A percentile compares a stretch with the other conserved stretches of the same genome.
phyloP scores from a whole-genome alignment of 345 rosid genomes.

The Linum usitatissimum region DNA sequence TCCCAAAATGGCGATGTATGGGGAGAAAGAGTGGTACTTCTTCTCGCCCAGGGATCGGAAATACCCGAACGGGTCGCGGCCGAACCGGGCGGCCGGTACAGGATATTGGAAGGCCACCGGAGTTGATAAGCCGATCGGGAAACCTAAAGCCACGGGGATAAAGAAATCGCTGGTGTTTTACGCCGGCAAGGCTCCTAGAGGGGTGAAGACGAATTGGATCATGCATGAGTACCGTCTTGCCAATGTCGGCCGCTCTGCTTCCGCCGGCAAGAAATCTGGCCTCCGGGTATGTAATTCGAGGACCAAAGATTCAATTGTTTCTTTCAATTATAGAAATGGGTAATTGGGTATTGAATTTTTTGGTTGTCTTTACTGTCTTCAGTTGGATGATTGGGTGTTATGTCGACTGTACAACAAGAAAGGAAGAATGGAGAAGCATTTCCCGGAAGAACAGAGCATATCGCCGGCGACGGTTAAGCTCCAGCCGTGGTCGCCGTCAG shows the following conservation, averaged over 20 bases:
- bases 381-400: neutral
- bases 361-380: neutral
- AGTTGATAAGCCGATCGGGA: conserved; percentile 81
- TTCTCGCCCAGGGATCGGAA: conserved; percentile 45
- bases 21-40: conserved; percentile 92
- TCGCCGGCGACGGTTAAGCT: neutral
- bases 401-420: neutral
- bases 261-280: conserved; percentile 50
- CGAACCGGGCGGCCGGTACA: conserved; percentile 76
- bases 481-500: neutral
- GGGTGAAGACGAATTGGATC: conserved; percentile 85
- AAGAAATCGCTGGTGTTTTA: conserved; percentile 86
- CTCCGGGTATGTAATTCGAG: conserved; percentile 36
- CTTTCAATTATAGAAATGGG: too few species aligned
- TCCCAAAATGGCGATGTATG: conserved; percentile 65
- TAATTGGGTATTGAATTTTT: neutral
- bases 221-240: conserved; percentile 95
- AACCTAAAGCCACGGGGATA: conserved; percentile 63
- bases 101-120: conserved; percentile 97
- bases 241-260: conserved; percentile 45
- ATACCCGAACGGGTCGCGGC: conserved; percentile 57
- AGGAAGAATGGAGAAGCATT: neutral
- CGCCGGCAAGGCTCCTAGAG: conserved; percentile 77
- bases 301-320: neutral
- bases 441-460: too few species aligned